Evolutionary conservation across 352 stramenopile genomes (phyloP).

Genomic region (Phytopythium cucurbitacearum): DNA sequence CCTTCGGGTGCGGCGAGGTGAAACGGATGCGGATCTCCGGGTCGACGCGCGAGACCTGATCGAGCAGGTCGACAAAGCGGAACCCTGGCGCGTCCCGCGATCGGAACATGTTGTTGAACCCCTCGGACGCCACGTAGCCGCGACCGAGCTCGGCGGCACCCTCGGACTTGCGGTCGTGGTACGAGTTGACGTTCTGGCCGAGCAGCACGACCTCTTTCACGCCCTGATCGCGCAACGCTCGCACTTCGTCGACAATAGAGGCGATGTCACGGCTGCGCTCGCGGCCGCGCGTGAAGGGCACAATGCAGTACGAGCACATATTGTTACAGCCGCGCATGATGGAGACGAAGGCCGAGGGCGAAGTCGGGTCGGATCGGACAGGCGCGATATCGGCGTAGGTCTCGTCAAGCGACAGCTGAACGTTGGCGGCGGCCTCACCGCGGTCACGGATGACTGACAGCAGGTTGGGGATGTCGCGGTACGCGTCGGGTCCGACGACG

Average conservation of each 20-base stretch:
- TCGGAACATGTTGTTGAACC: slow-evolving; percentile 95
- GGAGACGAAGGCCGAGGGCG: slow-evolving; percentile 93
- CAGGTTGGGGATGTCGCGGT: slow-evolving; percentile 96
- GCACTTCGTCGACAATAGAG: slow-evolving; percentile 95
- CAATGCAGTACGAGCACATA: slow-evolving; percentile 99
- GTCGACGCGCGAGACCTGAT: slow-evolving; percentile 89
- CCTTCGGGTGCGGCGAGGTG: slow-evolving; percentile 98
- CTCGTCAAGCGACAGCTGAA: slow-evolving; percentile 96
- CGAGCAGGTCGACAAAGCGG: slow-evolving; percentile 97
- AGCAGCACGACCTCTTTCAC: slow-evolving; percentile 98
- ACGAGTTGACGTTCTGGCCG: slow-evolving; percentile 99
- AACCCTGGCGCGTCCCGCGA: slow-evolving; percentile 86
- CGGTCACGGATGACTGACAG: slow-evolving; percentile 81
- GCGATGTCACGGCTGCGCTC: slow-evolving; percentile 90
- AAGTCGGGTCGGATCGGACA: slow-evolving; percentile 80
- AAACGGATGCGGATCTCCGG: slow-evolving; percentile 98
- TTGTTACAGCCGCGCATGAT: slow-evolving; percentile 99
- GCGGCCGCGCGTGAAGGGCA: slow-evolving; percentile 97
- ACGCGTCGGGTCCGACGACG: slow-evolving; percentile 97
- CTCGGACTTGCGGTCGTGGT: slow-evolving; percentile 92
- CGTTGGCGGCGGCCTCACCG: slow-evolving; percentile 87
- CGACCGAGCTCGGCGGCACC: slow-evolving; percentile 60
- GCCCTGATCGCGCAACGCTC: slow-evolving; percentile 79
- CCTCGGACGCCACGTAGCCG: slow-evolving; percentile 82
- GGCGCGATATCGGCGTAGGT: slow-evolving; percentile 98